Base-by-base conservation (phyloP, 2,329 filamentous ascomycete species). In the Cercospora sp. region DNA sequence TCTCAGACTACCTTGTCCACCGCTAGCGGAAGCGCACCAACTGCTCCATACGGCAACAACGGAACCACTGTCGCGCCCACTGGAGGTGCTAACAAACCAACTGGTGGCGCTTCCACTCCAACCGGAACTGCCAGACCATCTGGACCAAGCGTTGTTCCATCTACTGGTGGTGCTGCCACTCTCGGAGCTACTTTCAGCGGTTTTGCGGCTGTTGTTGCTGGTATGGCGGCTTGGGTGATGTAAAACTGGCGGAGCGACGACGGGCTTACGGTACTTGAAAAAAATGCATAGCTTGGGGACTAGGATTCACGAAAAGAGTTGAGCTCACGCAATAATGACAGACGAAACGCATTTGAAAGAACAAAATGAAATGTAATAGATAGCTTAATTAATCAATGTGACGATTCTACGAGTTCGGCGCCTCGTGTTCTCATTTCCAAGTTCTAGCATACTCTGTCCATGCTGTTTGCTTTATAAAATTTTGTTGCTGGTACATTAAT, bases 171-270 rank as follows among this genome's bases (percentile, higher is more conserved):
- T 31, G 66, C 66, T 7, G 58, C 61, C 2, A 40, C 60, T 40
- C 40, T 61, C 20, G 48, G 66, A 6, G 65, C 48, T 33, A 42
- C 63, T 26, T 28, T 69, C 26, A 58, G 67, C 59, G 59, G 59
- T 13, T 28, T 69, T 12, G 67, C 53, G 13, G 67, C 68, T 28
- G 18, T 69, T 2, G 57, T 59, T 36, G 68, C 65, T 13, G 68
- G 61, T 60, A 36, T 67, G 33, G 65, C 57, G 10, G 65, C 66
- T 10, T 68, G 60, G 30, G 30, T 62, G 13, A 45, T 68, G 58
- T 68, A 68, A 48, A 53, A 10, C 8, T 23, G 45, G 7, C 23
- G 13, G 23, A 13, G 23, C 20, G 20, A 16, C 5, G 1, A 28
- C 12, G 20, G 48, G 8, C 9, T 58, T 16, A 13, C 9, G 18